Base-by-base conservation (phyloP, 805 yeast genomes). In the Yarrowia osloensis region DNA sequence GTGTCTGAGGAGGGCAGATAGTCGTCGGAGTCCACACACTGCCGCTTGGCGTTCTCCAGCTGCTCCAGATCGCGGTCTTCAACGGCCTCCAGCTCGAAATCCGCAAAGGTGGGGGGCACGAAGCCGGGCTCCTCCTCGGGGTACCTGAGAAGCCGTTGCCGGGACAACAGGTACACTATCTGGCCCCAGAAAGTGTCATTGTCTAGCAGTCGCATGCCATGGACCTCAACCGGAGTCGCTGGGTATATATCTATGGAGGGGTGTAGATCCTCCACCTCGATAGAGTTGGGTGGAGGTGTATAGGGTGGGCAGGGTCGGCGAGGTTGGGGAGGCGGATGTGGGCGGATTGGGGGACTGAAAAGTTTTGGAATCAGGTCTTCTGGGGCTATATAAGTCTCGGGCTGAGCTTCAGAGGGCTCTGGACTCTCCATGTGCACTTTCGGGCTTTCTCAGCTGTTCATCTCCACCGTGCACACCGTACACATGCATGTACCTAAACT, bases 141-240 rank as follows among this genome's bases (percentile, higher is more conserved):
- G 31, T 65, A 40, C 37, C 29, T 17, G 5, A 55, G 42, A 4
- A 55, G 29, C 47, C 42, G 37, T 22, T 15, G 26, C 37, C 37
- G 37, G 29, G 67, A 55, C 55, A 39, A 24, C 47, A 40, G 62
- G 52, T 49, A 52, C 42, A 65, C 49, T 19, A 49, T 52, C 47
- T 65, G 65, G 28, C 62, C 65, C 67, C 65, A 55, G 49, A 55
- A 49, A 35, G 66, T 55, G 40, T 65, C 67, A 65, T 57, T 57
- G 63, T 57, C 63, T n/a, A 57, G 47, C 47, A 57, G 49, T 40
- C 63, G 47, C 63, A 57, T 57, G 49, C 63, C 46, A 17, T 37
- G 31, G 26, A 37, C 46, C 46, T 7, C n/a, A 2, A 17, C 22
- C 19, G 44, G 44, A 6, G 13, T 19, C 49, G 28, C 28, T 8